Conservation (phyloP, 192 early-diverging fungal genomes). For the Coemansia sp. region DNA sequence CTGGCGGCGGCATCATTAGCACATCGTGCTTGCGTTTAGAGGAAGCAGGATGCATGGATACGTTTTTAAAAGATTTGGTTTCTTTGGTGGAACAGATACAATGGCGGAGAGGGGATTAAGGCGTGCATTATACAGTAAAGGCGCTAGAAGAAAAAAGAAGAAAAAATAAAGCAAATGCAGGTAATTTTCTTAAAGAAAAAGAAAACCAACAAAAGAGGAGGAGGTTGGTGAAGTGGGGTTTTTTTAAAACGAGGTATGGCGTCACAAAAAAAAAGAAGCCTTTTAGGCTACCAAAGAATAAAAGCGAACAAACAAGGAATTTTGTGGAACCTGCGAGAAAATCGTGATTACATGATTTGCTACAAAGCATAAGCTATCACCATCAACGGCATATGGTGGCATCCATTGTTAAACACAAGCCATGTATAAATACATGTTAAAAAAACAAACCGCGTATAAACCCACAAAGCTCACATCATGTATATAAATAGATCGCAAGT, state of each 20-base stretch:
- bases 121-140: not conserved
- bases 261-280: not conserved
- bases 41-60: not conserved
- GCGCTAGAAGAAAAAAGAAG: not conserved
- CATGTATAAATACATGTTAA: not conserved
- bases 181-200: not conserved
- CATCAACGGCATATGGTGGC: not conserved
- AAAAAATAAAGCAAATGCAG: not conserved
- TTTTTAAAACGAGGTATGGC: not conserved
- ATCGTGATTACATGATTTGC: not conserved
- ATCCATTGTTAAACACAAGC: constrained; percentile 1
- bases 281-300: not conserved
- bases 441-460: too few species aligned
- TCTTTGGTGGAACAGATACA: not conserved
- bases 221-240: not conserved
- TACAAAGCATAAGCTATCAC: not conserved
- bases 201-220: not conserved
- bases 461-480: too few species aligned
- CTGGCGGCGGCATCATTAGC: constrained; percentile 1
- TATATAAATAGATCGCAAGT: too few species aligned
- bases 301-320: not conserved
- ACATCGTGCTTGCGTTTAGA: constrained; percentile 17
- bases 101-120: not conserved
- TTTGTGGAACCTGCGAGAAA: constrained; percentile 3
- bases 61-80: not conserved